A percentile compares a stretch with the other conserved stretches of the same genome.
Evolutionary conservation across 2,329 filamentous ascomycete genomes (phyloP).

Genomic region (Sporothrix curviconia): DNA sequence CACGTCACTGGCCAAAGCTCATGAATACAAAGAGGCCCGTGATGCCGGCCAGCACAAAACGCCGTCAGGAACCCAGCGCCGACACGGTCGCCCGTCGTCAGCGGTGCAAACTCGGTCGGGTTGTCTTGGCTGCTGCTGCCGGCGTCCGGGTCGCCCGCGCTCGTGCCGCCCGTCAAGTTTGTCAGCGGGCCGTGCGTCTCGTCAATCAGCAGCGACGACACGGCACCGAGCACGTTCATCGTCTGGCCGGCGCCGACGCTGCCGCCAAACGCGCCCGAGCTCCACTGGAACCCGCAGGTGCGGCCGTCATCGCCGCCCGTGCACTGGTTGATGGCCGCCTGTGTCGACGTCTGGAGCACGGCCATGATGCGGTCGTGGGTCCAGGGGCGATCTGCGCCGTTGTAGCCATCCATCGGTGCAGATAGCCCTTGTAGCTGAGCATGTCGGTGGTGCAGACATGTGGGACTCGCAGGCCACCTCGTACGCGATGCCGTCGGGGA

Average conservation of each 20-base stretch:
- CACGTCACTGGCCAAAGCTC: constrained; percentile 20
- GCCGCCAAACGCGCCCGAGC: constrained; percentile 38
- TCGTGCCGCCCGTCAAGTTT: constrained; percentile 43
- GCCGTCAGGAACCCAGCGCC: constrained; percentile 62
- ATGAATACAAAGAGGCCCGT: constrained; percentile 31
- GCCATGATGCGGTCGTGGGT: constrained; percentile 37
- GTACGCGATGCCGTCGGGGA: constrained; percentile 40
- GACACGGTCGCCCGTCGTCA: constrained; percentile 57
- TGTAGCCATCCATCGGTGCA: constrained; percentile 46
- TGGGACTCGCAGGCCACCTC: constrained; percentile 50
- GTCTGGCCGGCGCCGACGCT: constrained; percentile 49
- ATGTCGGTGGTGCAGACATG: constrained; percentile 52
- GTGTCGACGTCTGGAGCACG: constrained; percentile 40
- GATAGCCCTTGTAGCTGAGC: constrained; percentile 50
- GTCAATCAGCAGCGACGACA: constrained; percentile 39
- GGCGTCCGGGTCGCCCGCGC: constrained; percentile 39
- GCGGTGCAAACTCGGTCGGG: constrained; percentile 23
- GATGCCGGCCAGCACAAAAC: constrained; percentile 39
- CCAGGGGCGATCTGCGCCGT: constrained; percentile 43
- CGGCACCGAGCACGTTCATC: constrained; percentile 46
- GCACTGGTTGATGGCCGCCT: constrained; percentile 44
- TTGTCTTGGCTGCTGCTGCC: constrained; percentile 32
- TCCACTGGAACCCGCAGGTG: constrained; percentile 50
- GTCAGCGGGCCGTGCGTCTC: constrained; percentile 30
- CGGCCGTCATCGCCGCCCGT: constrained; percentile 36